Evolutionary conservation across 352 stramenopile species (phyloP), one percentile per base, ranked within the genome.

Genomic region (Pythium plurisporium): DNA sequence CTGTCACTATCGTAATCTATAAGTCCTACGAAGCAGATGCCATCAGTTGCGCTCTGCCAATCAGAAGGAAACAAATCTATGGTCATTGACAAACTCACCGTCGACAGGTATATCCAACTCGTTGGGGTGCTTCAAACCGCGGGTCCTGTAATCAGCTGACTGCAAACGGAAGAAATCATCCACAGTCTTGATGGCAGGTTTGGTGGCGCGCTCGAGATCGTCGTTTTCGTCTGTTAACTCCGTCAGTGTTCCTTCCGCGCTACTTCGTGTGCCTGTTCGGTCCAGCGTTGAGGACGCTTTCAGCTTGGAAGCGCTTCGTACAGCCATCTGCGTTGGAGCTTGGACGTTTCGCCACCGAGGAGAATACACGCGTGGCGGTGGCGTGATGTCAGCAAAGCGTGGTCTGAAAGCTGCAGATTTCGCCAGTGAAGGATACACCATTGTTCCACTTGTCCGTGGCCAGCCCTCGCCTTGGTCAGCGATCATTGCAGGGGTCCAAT

Each of bases 111-210:
- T 34, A 11, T 36, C 36, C 15, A 60, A 31, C 22, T 44, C 44
- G 15, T 33, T 17, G 1, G 33, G 19, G n/a, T 49, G 46, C 19
- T 43, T 49, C 9, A 23, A n/a, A 10, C 15, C 19, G 9, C 38
- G 38, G 8, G 4, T 54, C 2, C 22, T 47, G 0, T 38, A 12
- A 30, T 44, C 44, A 4, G 26, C 26, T 9, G 67, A 61, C 55
- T 84, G 72, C 0, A 68, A 69, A 51, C 57, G 59, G 41, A 91
- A 91, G 33, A 85, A 91, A 37, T 88, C 72, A 31, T 75, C 70
- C 14, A 91, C 82, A 9, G 77, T 86, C 23, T 48, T 51, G 7
- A 76, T 57, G 0, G 36, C 22, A 17, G 26, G 22, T 2, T 50
- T 38, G 19, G 25, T 33, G 6, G 17, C 8, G 7, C 8, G 8